Conservation (phyloP, 352 stramenopile genomes). For the Phytophthora aleatoria region DNA sequence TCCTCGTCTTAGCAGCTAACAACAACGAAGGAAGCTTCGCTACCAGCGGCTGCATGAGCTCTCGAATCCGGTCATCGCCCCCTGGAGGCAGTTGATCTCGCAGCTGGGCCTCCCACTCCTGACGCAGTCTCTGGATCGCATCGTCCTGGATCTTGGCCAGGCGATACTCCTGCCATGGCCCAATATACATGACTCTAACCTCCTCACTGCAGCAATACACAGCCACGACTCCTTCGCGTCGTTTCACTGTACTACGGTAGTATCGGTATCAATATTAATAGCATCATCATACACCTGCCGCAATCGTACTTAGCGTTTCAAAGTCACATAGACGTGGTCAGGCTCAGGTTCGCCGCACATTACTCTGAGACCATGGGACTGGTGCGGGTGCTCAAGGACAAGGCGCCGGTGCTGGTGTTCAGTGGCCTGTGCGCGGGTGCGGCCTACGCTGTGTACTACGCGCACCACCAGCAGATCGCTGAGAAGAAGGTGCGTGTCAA, state of each 20-base stretch:
- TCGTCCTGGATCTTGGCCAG: conserved; percentile 86
- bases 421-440: conserved; percentile 44
- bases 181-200: conserved; percentile 75
- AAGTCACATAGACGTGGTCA: conserved; percentile 20
- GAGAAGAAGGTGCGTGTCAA: conserved; percentile 66
- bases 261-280: too few relatives aligned
- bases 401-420: conserved; percentile 58
- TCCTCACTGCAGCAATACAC: conserved; percentile 9
- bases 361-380: conserved; percentile 12
- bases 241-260: conserved; percentile 19
- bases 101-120: conserved; percentile 71
- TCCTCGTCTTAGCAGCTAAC: conserved; percentile 48
- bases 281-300: conserved; percentile 16
- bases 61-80: conserved; percentile 64
- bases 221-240: conserved; percentile 1
- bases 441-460: conserved; percentile 73
- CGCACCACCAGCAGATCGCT: conserved; percentile 73
- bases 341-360: conserved; percentile 2
- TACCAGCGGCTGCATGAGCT: conserved; percentile 81
- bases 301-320: conserved; percentile 33
- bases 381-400: conserved; percentile 40
- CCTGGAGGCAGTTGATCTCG: conserved; percentile 48
- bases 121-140: conserved; percentile 65
- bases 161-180: conserved; percentile 86
- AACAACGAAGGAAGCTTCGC: conserved; percentile 72